These are phyloP conservation scores for Ophiostoma angusticollis DNA, from an alignment of 2,329 filamentous ascomycete genomes.

Conservation along the genomic window DNA sequence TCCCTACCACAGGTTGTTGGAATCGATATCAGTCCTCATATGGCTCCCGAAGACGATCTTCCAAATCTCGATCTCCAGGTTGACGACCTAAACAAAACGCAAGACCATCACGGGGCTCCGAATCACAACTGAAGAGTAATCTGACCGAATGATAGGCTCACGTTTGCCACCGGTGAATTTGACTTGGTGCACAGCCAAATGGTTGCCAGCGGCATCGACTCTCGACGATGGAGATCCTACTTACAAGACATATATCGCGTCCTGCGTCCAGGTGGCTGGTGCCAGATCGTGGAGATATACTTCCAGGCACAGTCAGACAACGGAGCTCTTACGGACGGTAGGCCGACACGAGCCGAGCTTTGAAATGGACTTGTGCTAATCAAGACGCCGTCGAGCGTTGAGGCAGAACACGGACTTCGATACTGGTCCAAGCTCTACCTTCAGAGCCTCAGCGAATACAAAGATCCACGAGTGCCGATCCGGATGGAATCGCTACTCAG, in stretches of 20 bases:
- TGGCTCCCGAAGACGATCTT: conserved; percentile 48
- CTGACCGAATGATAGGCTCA: conserved; percentile 35
- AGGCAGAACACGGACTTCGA: conserved; percentile 47
- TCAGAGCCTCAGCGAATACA: conserved; percentile 46
- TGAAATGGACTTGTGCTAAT: background rate
- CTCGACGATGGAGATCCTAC: conserved; percentile 61
- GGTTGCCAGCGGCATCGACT: conserved; percentile 58
- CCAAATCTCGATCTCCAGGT: conserved; percentile 59
- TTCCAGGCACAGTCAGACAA: conserved; percentile 78
- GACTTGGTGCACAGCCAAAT: conserved; percentile 73
- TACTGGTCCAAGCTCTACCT: conserved; percentile 56
- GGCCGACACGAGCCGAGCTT: too few relatives aligned
- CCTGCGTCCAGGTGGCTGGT: conserved; percentile 66
- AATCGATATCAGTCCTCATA: conserved; percentile 59
- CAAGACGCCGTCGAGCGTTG: conserved; percentile 8
- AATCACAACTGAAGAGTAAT: background rate
- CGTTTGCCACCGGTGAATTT: conserved; percentile 58
- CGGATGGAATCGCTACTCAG: conserved; percentile 46
- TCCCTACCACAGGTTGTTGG: conserved; percentile 46
- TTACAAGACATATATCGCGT: conserved; percentile 61
- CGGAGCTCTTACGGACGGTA: conserved; percentile 56
- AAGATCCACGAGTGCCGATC: conserved; percentile 53
- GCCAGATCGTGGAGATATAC: conserved; percentile 80
- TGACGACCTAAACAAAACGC: conserved; percentile 57
- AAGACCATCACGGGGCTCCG: conserved; percentile 18